Percentiles rank a stretch among this genome's conserved stretches.
Evolutionary conservation across 495 filamentous ascomycete genomes (phyloP).

Genomic region (Friedmanniomyces endolithicus): DNA sequence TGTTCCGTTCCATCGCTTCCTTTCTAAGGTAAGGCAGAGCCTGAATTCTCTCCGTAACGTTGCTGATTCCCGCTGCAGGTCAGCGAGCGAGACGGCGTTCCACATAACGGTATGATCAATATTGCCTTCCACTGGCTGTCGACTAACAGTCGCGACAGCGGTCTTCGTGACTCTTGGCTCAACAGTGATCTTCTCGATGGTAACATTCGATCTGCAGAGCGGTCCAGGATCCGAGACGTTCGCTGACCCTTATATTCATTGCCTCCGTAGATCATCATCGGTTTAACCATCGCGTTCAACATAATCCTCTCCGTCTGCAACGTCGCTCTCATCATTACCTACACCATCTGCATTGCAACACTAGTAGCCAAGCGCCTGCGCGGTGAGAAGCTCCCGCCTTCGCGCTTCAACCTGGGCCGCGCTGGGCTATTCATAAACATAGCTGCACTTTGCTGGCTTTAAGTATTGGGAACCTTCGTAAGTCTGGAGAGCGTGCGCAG

Average conservation of each 20-base stretch:
- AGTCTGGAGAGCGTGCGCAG: background rate
- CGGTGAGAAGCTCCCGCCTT: slow-evolving; percentile 31
- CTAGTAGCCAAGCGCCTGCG: slow-evolving; percentile 32
- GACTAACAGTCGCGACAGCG: background rate
- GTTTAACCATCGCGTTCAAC: slow-evolving; percentile 37
- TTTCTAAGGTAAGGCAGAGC: slow-evolving; percentile 20
- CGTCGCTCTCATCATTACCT: slow-evolving; percentile 38
- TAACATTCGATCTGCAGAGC: background rate
- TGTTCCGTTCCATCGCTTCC: slow-evolving; percentile 42
- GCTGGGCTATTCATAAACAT: slow-evolving; percentile 34
- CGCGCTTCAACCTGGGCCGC: slow-evolving; percentile 40
- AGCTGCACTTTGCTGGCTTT: slow-evolving; percentile 32
- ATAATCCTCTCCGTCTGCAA: slow-evolving; percentile 39
- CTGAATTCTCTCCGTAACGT: background rate
- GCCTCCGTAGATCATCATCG: slow-evolving; percentile 29
- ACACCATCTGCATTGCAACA: slow-evolving; percentile 39
- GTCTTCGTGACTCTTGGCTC: slow-evolving; percentile 32
- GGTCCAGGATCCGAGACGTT: background rate
- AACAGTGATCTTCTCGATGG: slow-evolving; percentile 11
- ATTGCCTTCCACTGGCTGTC: slow-evolving; percentile 20
- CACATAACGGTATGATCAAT: background rate
- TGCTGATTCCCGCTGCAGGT: background rate
- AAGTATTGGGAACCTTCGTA: slow-evolving; percentile 39
- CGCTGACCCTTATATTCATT: background rate
- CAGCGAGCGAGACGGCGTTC: background rate